phyloP scores from a whole-genome alignment of 2,329 filamentous ascomycete genomes.

The Aschersonia sp. region DNA sequence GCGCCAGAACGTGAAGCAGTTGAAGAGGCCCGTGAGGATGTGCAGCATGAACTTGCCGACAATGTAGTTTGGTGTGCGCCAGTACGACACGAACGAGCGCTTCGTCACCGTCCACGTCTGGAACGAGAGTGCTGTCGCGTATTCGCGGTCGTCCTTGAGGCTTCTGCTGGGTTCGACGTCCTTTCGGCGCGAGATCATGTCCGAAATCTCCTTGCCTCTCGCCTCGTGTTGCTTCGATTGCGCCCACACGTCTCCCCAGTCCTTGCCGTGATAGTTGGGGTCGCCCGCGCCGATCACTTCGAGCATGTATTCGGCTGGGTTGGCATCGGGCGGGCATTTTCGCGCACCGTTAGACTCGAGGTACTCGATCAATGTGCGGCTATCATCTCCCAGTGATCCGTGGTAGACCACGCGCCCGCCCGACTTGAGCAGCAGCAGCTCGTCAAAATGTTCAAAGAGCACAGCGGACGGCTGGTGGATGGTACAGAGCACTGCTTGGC shows the following conservation, averaged over 20 bases:
- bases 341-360: conserved; percentile 34
- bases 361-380: conserved; percentile 31
- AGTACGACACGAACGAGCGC: conserved; percentile 48
- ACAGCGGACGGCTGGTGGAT: conserved; percentile 45
- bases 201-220: conserved; percentile 34
- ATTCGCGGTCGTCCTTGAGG: conserved; percentile 41
- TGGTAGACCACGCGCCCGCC: conserved; percentile 40
- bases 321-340: conserved; percentile 31
- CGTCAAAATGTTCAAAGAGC: conserved; percentile 42
- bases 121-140: conserved; percentile 40
- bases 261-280: conserved; percentile 42
- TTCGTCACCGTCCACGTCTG: conserved; percentile 41
- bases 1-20: conserved; percentile 57
- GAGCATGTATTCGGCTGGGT: conserved; percentile 41
- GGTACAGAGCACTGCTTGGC: conserved; percentile 45
- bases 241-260: conserved; percentile 50
- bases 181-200: conserved; percentile 32
- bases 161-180: conserved; percentile 18
- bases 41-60: conserved; percentile 48
- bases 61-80: conserved; percentile 50
- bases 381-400: conserved; percentile 36
- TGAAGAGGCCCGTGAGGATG: conserved; percentile 50
- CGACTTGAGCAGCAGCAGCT: conserved; percentile 35
- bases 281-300: conserved; percentile 47
- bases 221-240: conserved; percentile 31